Evolutionary conservation across 805 yeast genomes (phyloP).

Genomic region (Ogataea degrootiae): DNA sequence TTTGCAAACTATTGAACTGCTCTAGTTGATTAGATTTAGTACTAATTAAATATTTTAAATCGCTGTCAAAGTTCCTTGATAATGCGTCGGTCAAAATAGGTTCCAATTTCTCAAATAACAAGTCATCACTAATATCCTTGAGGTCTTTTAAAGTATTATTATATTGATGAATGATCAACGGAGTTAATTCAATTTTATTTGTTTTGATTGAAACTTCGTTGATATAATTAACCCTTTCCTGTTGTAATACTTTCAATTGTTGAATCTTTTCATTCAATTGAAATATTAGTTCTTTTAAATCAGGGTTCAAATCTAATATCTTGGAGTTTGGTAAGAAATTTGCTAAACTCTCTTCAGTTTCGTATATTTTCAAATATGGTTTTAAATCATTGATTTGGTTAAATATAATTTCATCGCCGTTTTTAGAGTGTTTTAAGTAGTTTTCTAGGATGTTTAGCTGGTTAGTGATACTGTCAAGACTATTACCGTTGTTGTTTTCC

Average conservation of each 20-base stretch:
- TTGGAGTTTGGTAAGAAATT: constrained; percentile 37
- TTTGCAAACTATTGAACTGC: constrained; percentile 25
- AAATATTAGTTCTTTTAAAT: constrained; percentile 26
- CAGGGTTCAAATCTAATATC: constrained; percentile 32
- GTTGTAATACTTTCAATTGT: constrained; percentile 29
- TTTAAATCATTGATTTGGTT: constrained; percentile 45
- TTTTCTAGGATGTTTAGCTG: constrained; percentile 40
- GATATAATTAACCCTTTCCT: constrained; percentile 36
- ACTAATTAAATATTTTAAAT: constrained; percentile 41
- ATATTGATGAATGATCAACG: constrained; percentile 39
- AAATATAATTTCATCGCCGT: constrained; percentile 54
- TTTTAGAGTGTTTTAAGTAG: constrained; percentile 52
- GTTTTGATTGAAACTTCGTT: constrained; percentile 41
- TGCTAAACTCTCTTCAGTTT: constrained; percentile 25
- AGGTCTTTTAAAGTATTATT: constrained; percentile 14
- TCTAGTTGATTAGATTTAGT: constrained; percentile 35
- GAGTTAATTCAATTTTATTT: constrained; percentile 43
- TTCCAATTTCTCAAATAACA: constrained; percentile 34
- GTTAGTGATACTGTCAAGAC: constrained; percentile 25
- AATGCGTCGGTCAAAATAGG: constrained; percentile 35
- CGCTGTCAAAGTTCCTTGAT: constrained; percentile 42
- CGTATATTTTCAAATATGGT: constrained; percentile 38
- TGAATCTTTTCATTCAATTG: constrained; percentile 33
- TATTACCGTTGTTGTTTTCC: too few species aligned
- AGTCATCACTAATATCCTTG: constrained; percentile 11